These are phyloP conservation scores for Hanseniaspora mollemarum DNA, from an alignment of 805 yeast species.

Conservation along the genomic window DNA sequence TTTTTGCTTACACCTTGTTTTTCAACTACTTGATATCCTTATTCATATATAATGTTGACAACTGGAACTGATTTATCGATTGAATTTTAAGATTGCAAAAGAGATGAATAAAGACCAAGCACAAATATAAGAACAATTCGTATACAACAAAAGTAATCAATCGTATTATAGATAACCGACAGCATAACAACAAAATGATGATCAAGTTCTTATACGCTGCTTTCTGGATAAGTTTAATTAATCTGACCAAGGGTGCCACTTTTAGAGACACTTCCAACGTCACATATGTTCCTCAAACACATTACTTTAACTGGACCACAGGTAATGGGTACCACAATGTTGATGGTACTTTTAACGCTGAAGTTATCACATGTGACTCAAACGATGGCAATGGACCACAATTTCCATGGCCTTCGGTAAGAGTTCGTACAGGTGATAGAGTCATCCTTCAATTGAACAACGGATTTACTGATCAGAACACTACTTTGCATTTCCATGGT, in stretches of 20 bases:
- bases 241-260: neutral
- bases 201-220: conserved; percentile 3
- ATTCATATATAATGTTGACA: too few species aligned
- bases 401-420: conserved; percentile 80
- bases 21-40: too few species aligned
- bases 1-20: too few species aligned
- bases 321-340: conserved; percentile 42
- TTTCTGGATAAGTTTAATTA: neutral
- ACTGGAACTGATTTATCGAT: too few species aligned
- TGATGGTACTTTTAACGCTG: conserved; percentile 34
- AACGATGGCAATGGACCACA: conserved; percentile 28
- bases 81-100: too few species aligned
- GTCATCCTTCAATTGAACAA: conserved; percentile 63
- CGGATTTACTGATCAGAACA: conserved; percentile 53
- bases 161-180: too few species aligned
- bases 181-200: conserved; percentile 1
- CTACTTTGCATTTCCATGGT: conserved; percentile 90
- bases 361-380: conserved; percentile 32
- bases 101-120: too few species aligned
- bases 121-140: too few species aligned
- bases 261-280: neutral
- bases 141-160: too few species aligned
- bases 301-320: conserved; percentile 52
- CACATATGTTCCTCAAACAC: conserved; percentile 31
- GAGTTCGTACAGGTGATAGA: conserved; percentile 69